Conservation (phyloP, 768 basidiomycete genomes). For the Leccinum imitatum region DNA sequence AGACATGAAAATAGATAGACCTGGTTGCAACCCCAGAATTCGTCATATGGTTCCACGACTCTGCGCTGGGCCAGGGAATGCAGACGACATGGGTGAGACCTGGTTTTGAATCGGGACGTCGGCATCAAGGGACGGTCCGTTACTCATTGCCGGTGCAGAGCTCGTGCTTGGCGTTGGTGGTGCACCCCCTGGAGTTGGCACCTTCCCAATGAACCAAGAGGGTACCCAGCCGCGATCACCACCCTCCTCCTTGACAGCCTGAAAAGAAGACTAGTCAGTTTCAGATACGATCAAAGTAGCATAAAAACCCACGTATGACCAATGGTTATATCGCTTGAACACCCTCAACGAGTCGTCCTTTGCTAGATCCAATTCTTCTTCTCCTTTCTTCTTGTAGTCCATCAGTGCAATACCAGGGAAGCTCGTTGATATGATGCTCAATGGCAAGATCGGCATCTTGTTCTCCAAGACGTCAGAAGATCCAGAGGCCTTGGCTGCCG, state of each 20-base stretch:
- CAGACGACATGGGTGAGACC: conserved; percentile 80
- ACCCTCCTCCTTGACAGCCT: conserved; percentile 92
- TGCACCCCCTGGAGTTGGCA: conserved; percentile 44
- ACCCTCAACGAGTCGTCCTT: conserved; percentile 90
- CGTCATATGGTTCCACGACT: conserved; percentile 23
- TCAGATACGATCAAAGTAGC: neutral
- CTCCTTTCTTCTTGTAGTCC: conserved; percentile 94
- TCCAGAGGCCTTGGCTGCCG: conserved; percentile 50
- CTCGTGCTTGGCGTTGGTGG: conserved; percentile 52
- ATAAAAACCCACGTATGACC: conserved; percentile 74
- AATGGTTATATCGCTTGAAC: conserved; percentile 98
- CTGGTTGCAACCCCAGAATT: conserved; percentile 11
- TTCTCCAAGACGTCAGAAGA: conserved; percentile 39
- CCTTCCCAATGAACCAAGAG: conserved; percentile 96
- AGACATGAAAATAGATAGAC: conserved; percentile 25
- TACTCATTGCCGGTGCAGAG: conserved; percentile 35
- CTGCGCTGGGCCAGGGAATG: conserved; percentile 54
- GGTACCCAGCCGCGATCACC: conserved; percentile 98
- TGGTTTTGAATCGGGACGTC: conserved; percentile 48
- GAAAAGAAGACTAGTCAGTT: conserved; percentile 6
- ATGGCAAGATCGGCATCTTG: conserved; percentile 82
- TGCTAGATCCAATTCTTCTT: conserved; percentile 84
- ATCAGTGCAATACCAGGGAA: conserved; percentile 95
- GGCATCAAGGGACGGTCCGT: conserved; percentile 32
- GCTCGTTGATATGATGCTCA: conserved; percentile 94